Evolutionary conservation across 2,329 filamentous ascomycete species (phyloP).

Genomic region (Fusarium pseudonygamai): DNA sequence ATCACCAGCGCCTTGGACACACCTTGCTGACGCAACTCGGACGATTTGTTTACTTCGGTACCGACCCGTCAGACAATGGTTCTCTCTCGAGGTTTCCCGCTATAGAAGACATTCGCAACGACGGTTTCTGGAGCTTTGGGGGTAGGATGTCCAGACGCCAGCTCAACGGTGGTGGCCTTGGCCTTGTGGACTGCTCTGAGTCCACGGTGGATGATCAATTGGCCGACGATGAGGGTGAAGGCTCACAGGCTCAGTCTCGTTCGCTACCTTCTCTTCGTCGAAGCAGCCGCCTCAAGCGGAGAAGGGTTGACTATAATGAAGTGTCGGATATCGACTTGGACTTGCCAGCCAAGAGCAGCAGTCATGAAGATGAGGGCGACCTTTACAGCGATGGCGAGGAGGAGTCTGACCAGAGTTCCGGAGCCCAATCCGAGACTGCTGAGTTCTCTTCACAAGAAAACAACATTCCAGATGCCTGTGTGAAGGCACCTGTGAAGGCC

Average conservation of each 20-base stretch:
- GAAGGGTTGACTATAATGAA: neutral
- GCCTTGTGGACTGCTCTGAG: neutral
- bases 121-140: neutral
- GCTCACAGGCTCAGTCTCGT: neutral
- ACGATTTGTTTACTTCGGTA: neutral
- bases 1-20: neutral
- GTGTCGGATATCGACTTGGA: neutral
- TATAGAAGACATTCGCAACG: neutral
- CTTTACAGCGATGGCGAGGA: neutral
- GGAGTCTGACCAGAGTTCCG: neutral
- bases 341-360: neutral
- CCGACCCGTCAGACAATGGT: neutral
- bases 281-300: neutral
- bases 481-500: neutral
- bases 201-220: neutral
- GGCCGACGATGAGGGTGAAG: neutral
- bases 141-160: neutral
- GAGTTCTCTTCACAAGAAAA: neutral
- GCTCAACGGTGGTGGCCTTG: neutral
- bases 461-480: neutral
- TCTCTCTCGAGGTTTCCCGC: neutral
- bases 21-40: neutral
- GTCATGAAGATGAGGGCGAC: neutral
- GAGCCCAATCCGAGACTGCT: rapidly evolving
- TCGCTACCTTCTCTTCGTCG: neutral